phyloP scores from a whole-genome alignment of 2,329 filamentous ascomycete species.

The Fusarium chlamydosporum region DNA sequence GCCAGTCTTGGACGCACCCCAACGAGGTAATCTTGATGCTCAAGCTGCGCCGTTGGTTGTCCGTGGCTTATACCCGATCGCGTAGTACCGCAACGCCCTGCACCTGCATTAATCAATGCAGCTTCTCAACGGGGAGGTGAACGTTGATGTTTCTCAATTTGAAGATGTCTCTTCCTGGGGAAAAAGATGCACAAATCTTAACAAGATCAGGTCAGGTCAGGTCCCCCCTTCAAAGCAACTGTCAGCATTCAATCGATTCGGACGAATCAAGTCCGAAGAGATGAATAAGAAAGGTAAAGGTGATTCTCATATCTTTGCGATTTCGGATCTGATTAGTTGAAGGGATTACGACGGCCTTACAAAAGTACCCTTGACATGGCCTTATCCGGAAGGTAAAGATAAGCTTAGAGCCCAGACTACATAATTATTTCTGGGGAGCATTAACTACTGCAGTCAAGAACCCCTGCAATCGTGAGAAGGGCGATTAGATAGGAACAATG shows the following conservation, averaged over 20 bases:
- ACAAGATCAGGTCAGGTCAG: not conserved
- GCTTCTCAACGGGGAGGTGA: not conserved
- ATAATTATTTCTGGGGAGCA: not conserved
- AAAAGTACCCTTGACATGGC: conserved; percentile 43
- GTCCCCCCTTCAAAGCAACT: not conserved
- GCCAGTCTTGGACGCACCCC: not conserved
- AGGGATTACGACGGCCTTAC: conserved; percentile 15
- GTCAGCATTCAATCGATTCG: conserved; percentile 25
- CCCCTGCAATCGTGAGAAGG: not conserved
- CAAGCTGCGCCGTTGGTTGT: not conserved
- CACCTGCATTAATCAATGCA: not conserved
- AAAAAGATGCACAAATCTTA: not conserved
- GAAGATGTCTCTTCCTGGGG: not conserved
- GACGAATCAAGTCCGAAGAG: conserved; percentile 14
- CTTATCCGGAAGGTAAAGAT: conserved; percentile 43
- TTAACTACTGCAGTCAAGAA: not conserved
- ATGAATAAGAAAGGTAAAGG: not conserved
- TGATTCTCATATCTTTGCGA: conserved; percentile 1
- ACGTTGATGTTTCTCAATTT: not conserved
- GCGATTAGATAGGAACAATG: not conserved
- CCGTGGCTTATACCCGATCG: conserved; percentile 7
- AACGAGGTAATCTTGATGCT: not conserved
- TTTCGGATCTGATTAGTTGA: conserved; percentile 10
- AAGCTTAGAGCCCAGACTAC: conserved; percentile 1
- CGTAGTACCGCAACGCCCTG: conserved; percentile 2